Base-by-base conservation (phyloP, 148 eudicot genomes). In the Heliamphora exappendiculata region DNA sequence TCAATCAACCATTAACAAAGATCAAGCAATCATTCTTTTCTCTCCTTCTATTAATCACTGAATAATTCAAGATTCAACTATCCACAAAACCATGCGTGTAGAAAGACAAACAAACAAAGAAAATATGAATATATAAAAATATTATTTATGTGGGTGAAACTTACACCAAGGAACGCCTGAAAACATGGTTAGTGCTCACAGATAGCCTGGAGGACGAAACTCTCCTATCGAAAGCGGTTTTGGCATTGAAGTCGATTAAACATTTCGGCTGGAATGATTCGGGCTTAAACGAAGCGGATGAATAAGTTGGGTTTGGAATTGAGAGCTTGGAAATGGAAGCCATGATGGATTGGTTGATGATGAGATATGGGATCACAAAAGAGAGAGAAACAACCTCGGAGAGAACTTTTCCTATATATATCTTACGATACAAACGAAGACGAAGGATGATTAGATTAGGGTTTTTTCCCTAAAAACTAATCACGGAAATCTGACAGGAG, bases 311-410 rank as follows among this genome's bases (percentile, higher is more conserved):
- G 57, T 50, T 55, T 2, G 81, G 72, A 55, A 50, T 62, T 34
- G 86, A 54, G 31, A 85, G 82, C 80, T 81, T 84, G 51, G 84
- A 81, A 67, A 84, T 72, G 66, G 84, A 78, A 78, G 82, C 82
- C 86, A 84, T 84, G 78, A 55, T 41, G 11, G n/a, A n/a, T n/a
- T n/a, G n/a, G n/a, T 1, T n/a, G 58, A 53, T n/a, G 58, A 7
- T 45, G 50, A 45, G 58, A 1, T 17, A 22, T 29, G 57, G 59
- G 67, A 74, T 73, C 75, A 16, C 45, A 11, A 41, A 28, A 19
- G 69, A 60, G 54, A 74, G 54, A 66, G 12, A 37, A n/a, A n/a
- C 42, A 16, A 64, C 20, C 7, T 1, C 10, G 7, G 28, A 49
- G 24, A 28, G 57, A 50, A 14, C 24, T 11, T 12, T 66, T 20